Percentiles rank a stretch among this genome's conserved stretches.
phyloP scores from a whole-genome alignment of 441 rosid species.

The Kokia cookei region DNA sequence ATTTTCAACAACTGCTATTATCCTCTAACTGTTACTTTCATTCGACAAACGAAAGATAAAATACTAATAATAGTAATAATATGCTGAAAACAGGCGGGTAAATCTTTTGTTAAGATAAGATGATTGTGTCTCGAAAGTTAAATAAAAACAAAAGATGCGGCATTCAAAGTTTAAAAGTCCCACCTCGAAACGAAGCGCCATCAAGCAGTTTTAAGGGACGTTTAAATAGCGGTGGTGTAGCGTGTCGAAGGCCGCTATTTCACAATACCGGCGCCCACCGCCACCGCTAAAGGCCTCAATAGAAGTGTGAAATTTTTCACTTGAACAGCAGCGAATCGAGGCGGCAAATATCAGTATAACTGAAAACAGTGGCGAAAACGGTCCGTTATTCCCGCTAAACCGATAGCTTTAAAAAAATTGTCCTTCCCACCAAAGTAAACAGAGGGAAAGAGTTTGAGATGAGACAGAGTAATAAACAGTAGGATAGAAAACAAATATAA shows the following conservation, averaged over 20 bases:
- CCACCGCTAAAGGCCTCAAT: too few species aligned
- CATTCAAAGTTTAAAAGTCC: not conserved
- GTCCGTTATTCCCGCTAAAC: too few species aligned
- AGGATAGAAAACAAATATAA: too few species aligned
- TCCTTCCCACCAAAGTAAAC: too few species aligned
- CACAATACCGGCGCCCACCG: not conserved
- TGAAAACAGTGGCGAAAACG: too few species aligned
- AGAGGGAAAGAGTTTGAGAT: too few species aligned
- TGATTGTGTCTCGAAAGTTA: not conserved
- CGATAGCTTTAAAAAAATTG: too few species aligned
- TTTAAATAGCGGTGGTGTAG: too few species aligned
- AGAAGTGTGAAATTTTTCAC: too few species aligned
- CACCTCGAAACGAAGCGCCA: slow-evolving; percentile 52
- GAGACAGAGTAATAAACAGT: too few species aligned
- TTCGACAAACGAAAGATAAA: not conserved
- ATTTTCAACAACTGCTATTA: not conserved
- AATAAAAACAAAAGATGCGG: not conserved
- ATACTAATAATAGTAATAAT: not conserved
- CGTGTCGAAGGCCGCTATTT: not conserved
- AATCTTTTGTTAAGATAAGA: not conserved
- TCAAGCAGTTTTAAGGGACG: not conserved
- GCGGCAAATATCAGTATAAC: too few species aligned
- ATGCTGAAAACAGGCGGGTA: not conserved
- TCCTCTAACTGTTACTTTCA: not conserved
- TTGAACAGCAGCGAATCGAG: too few species aligned